A percentile compares a stretch with the other conserved stretches of the same genome.
These are phyloP conservation scores for Moesziomyces sp. DNA, from an alignment of 1,284 basidiomycete species.

Conservation along the genomic window DNA sequence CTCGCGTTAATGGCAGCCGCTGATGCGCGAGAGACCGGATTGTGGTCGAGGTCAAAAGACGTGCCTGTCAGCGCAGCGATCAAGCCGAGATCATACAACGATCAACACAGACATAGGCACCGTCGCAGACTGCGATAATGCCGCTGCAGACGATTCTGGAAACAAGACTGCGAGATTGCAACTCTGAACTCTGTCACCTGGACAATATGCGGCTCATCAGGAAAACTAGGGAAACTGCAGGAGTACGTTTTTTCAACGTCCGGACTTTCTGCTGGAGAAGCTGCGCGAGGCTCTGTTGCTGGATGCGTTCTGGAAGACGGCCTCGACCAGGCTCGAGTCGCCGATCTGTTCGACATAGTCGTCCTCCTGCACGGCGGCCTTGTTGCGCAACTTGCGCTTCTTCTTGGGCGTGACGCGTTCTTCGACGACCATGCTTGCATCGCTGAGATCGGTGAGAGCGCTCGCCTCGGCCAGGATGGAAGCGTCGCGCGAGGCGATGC, in stretches of 20 bases:
- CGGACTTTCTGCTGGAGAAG: slow-evolving; percentile 19
- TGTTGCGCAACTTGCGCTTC: slow-evolving; percentile 50
- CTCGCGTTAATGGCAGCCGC: too few species aligned
- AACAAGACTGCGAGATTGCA: too few species aligned
- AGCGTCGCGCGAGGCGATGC: slow-evolving; percentile 12
- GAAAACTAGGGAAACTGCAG: too few species aligned
- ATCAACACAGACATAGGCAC: too few species aligned
- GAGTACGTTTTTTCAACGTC: not conserved
- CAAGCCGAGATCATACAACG: too few species aligned
- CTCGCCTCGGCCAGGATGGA: slow-evolving; percentile 26
- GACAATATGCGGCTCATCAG: too few species aligned
- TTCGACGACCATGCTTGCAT: slow-evolving; percentile 37
- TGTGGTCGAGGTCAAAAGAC: too few species aligned
- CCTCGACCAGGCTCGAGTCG: slow-evolving; percentile 44
- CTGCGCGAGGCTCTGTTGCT: slow-evolving; percentile 23
- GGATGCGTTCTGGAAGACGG: slow-evolving; percentile 28
- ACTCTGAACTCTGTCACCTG: too few species aligned
- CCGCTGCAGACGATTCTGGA: too few species aligned
- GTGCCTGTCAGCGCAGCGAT: too few species aligned
- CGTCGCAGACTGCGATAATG: too few species aligned
- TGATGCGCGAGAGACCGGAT: too few species aligned
- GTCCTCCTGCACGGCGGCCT: slow-evolving; percentile 51
- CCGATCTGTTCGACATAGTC: slow-evolving; percentile 53
- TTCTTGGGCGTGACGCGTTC: slow-evolving; percentile 30
- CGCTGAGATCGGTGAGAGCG: slow-evolving; percentile 35